Evolutionary conservation across 257 asterid genomes (phyloP), one percentile per base, ranked within the genome.

Genomic region (Forsythia viridissima): DNA sequence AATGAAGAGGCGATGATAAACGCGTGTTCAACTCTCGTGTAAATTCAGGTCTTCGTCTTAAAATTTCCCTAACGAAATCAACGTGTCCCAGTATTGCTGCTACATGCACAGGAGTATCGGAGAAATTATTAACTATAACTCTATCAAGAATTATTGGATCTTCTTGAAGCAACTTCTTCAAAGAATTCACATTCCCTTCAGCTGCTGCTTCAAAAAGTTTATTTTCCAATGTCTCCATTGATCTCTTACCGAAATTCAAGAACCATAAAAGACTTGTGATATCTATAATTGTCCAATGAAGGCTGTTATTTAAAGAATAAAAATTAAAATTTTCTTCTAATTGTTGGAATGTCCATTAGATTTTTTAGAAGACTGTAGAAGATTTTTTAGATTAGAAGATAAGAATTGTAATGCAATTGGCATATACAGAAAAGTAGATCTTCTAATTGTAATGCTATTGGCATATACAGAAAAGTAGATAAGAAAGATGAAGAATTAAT

Each of bases 91-190:
- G 42, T 72, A 80, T 75, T 42, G 69, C 15, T 34, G 83, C 77
- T 69, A 80, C 44, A 24, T 80, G 84, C 3, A 83, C 61, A 43
- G 82, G 84, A 34, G 73, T 80, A 63, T 61, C 79, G 10, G 63
- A 38, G 40, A 71, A 63, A 75, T 30, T 46, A 46, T 46, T 46
- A 43, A 74, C 40, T 9, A 12, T 18, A 37, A 42, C 55, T 78
- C 86, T 86, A 36, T 86, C 85, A 5, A 86, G 87, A 59, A 88
- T 42, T 6, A 79, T 9, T n/a, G 57, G 61, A 80, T 86, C 87
- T 0, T 78, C 70, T 66, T 76, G 41, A 4, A 85, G 70, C 38
- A 88, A 75, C 0, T 85, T 67, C 0, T 20, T 77, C 68, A 86
- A 76, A 59, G 71, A 63, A 8, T 0, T 12, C 0, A 36, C 38